A percentile compares a stretch with the other conserved stretches of the same genome.
Evolutionary conservation across 495 filamentous ascomycete genomes (phyloP).

Genomic region (Penicillium riverlandense): DNA sequence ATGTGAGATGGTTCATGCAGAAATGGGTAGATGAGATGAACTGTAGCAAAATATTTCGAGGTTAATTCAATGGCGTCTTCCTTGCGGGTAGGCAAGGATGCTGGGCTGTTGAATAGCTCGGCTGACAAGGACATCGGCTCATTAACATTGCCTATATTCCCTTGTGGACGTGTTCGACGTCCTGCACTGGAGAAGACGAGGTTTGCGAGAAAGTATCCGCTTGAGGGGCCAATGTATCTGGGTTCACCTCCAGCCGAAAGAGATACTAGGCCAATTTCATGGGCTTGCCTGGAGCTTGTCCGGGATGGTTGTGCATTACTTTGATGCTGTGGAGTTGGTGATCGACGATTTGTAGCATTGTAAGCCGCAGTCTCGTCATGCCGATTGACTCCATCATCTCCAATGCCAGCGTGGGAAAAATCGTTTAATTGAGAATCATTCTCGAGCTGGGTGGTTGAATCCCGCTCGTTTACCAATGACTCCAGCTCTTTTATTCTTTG

Average conservation of each 20-base stretch:
- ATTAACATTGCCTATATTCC: not conserved
- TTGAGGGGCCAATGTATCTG: slow-evolving; percentile 34
- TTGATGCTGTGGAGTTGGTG: slow-evolving; percentile 3
- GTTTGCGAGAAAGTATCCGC: slow-evolving; percentile 37
- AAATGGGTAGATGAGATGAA: slow-evolving; percentile 37
- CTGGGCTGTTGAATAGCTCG: slow-evolving; percentile 29
- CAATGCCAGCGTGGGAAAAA: too few relatives aligned
- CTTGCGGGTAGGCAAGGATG: slow-evolving; percentile 24
- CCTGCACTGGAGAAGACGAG: slow-evolving; percentile 32
- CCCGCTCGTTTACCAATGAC: slow-evolving; percentile 25
- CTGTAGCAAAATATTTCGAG: slow-evolving; percentile 31
- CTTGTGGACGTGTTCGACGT: slow-evolving; percentile 11
- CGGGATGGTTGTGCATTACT: not conserved
- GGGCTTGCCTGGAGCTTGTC: slow-evolving; percentile 21
- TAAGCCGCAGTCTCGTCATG: too few relatives aligned
- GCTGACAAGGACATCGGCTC: slow-evolving; percentile 14
- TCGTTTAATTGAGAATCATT: slow-evolving; percentile 8
- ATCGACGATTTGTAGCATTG: not conserved
- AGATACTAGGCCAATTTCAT: slow-evolving; percentile 34
- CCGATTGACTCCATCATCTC: too few relatives aligned
- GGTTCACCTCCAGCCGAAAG: slow-evolving; percentile 25
- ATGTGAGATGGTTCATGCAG: slow-evolving; percentile 34
- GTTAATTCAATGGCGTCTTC: slow-evolving; percentile 30
- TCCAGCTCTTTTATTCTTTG: slow-evolving; percentile 37
- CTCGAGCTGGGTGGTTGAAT: slow-evolving; percentile 22